Base-by-base conservation (phyloP, 352 stramenopile genomes). In the Pythium rhizo-oryzae region DNA sequence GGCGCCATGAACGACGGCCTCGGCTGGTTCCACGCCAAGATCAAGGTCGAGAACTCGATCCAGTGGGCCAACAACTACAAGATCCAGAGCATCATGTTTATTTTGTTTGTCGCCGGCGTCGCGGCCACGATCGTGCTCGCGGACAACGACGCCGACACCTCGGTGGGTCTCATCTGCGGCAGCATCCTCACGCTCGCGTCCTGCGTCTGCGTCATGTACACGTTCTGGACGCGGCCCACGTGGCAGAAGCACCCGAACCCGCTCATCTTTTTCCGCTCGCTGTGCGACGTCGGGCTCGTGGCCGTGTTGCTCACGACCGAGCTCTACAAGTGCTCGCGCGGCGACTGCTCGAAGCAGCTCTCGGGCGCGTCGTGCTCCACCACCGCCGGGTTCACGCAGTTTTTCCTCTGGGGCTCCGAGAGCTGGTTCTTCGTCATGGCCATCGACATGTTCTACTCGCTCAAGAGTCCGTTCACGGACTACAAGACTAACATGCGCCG, bases 391-490 rank as follows among this genome's bases (percentile, higher is more conserved):
- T 70, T 96, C 11, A 96, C 87, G 41, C 86, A 96, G 77, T 90
- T 96, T 65, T 94, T 94, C 59, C 71, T 96, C n/a, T 93, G 87
- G 82, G 86, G 78, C 16, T 94, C 88, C 12, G 88, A 96, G 70
- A 93, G 85, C 63, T 96, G 88, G 88, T 96, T 96, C 65, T 92
- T 93, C 58, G 85, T 96, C 61, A 96, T 96, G 88, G 83, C 88
- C 21, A 92, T 94, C 62, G 88, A 96, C 67, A 92, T 96, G 85
- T 71, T 92, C 41, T 90, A 80, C 44, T 93, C 85, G 41, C 72
- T 96, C 35, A 84, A 92, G 71, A 96, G 87, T 80, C 88, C 88
- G 7, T 96, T 96, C 67, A 96, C 88, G 11, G 86, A 96, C 75
- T 96, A 93, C 77, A 94, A 93, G 75, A 79, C 63, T 59, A 96